Percentiles rank a stretch among this genome's conserved stretches.
Conservation (phyloP, 2,329 filamentous ascomycete genomes). For the Kalmusia sp. region DNA sequence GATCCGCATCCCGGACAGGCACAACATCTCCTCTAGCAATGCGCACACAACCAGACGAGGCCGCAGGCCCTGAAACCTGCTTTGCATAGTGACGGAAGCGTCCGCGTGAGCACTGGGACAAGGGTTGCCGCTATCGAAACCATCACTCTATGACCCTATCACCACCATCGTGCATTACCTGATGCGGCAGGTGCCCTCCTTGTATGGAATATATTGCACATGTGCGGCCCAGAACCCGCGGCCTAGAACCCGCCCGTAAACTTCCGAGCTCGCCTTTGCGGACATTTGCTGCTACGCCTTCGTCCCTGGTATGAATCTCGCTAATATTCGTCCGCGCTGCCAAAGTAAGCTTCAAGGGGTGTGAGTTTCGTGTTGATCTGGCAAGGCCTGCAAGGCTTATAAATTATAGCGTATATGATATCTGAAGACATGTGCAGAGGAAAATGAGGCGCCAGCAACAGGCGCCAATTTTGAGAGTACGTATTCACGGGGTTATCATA, state of each 20-base stretch:
- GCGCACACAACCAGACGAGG: background rate
- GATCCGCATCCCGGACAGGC: conserved; percentile 8
- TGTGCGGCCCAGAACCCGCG: too few relatives aligned
- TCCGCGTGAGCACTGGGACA: conserved; percentile 8
- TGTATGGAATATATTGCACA: background rate
- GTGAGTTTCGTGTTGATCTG: background rate
- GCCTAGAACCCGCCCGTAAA: background rate
- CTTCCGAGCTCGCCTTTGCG: background rate
- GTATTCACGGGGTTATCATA: background rate
- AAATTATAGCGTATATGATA: background rate
- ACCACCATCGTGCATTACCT: conserved; percentile 7
- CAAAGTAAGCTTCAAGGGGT: background rate
- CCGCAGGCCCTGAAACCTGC: conserved; percentile 4
- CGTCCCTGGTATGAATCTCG: background rate
- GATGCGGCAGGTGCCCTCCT: conserved; percentile 3
- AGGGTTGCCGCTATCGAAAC: background rate
- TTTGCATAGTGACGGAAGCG: conserved; percentile 5
- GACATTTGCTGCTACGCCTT: background rate
- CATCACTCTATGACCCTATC: background rate
- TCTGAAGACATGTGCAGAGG: background rate
- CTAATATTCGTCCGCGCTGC: background rate
- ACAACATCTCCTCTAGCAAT: conserved; percentile 2
- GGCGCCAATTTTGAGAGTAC: background rate
- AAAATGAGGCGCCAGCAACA: background rate
- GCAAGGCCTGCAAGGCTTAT: background rate